A percentile compares a stretch with the other conserved stretches of the same genome.
These are phyloP conservation scores for Phytophthora ohioensis DNA, from an alignment of 352 stramenopile genomes.

Conservation along the genomic window DNA sequence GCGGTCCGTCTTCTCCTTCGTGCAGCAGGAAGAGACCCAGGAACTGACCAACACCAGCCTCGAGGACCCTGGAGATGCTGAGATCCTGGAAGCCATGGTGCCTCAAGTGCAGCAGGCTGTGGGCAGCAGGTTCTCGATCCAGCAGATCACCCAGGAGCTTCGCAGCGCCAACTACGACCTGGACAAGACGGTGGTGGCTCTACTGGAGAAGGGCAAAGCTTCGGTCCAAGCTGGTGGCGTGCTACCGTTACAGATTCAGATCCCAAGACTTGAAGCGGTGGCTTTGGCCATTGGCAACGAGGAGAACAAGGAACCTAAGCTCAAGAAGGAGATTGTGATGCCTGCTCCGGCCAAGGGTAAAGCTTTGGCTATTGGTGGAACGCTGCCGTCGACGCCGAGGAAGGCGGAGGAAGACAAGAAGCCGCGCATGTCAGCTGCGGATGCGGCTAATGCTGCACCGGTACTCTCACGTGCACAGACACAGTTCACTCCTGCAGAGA, in stretches of 20 bases:
- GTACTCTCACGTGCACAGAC: constrained; percentile 44
- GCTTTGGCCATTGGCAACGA: constrained; percentile 59
- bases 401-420: constrained; percentile 33
- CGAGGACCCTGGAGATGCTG: constrained; percentile 55
- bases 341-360: constrained; percentile 55
- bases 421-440: constrained; percentile 30
- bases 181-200: constrained; percentile 74
- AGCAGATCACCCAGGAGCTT: constrained; percentile 76
- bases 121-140: constrained; percentile 59
- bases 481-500: constrained; percentile 65
- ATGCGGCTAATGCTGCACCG: constrained; percentile 38
- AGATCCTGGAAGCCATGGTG: constrained; percentile 66
- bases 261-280: constrained; percentile 70
- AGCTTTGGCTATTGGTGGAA: constrained; percentile 54
- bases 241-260: constrained; percentile 71
- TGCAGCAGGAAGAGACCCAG: constrained; percentile 54
- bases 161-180: constrained; percentile 81
- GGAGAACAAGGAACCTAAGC: constrained; percentile 14
- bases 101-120: constrained; percentile 65
- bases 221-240: constrained; percentile 31
- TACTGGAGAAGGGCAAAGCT: constrained; percentile 80
- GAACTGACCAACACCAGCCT: not conserved
- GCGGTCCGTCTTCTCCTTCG: constrained; percentile 84
- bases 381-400: constrained; percentile 9
- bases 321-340: constrained; percentile 44